A percentile compares a stretch with the other conserved stretches of the same genome.
Evolutionary conservation across 2,329 filamentous ascomycete genomes (phyloP).

Genomic region (Helotiales sp.): DNA sequence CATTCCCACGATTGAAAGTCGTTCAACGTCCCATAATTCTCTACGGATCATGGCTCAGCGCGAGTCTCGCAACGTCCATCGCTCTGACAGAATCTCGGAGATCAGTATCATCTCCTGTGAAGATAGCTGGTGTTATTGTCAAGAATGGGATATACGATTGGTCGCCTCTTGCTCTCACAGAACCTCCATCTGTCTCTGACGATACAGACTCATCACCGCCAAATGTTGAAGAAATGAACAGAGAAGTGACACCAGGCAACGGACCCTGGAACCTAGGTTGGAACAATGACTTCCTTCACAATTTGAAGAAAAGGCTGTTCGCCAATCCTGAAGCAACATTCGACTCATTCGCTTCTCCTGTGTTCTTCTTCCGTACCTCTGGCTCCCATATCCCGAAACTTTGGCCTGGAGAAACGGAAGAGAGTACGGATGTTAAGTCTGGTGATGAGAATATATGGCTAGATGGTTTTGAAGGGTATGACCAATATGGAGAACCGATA

Average conservation of each 20-base stretch:
- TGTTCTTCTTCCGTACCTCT: constrained; percentile 57
- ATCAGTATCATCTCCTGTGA: constrained; percentile 37
- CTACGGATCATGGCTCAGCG: constrained; percentile 59
- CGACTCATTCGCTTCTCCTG: constrained; percentile 59
- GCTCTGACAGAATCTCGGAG: constrained; percentile 54
- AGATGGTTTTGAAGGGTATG: background rate
- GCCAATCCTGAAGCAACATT: constrained; percentile 49
- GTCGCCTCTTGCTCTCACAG: constrained; percentile 30
- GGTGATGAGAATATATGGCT: background rate
- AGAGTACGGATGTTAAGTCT: no score
- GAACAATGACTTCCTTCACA: constrained; percentile 24
- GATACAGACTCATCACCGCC: background rate
- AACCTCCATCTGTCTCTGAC: background rate
- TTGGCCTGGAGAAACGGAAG: constrained; percentile 22
- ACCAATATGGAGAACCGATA: background rate
- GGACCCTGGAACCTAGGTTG: constrained; percentile 10
- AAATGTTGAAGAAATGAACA: no score
- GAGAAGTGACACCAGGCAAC: background rate
- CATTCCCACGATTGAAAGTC: background rate
- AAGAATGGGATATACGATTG: constrained; percentile 60
- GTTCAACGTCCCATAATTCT: constrained; percentile 36
- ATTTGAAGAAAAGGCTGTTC: constrained; percentile 49
- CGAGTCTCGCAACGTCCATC: constrained; percentile 55
- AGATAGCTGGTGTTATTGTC: constrained; percentile 52
- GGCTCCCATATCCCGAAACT: constrained; percentile 34